These are phyloP conservation scores for Botrytis porri DNA, from an alignment of 2,329 filamentous ascomycete species.

Conservation along the genomic window DNA sequence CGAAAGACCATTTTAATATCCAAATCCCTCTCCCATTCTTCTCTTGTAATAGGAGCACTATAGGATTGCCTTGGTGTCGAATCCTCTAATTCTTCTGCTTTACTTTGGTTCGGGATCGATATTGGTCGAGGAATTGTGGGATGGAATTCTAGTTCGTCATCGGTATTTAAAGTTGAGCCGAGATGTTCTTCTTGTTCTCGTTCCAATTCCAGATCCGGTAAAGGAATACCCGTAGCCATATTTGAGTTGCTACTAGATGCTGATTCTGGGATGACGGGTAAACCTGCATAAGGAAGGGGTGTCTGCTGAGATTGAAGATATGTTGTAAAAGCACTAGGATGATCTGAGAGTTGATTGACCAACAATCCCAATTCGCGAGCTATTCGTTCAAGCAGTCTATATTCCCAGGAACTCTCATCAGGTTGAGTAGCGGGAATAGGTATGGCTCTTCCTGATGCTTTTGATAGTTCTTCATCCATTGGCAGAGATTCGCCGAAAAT, in stretches of 20 bases:
- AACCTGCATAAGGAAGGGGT: conserved; percentile 73
- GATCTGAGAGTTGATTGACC: conserved; percentile 77
- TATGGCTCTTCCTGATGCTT: conserved; percentile 25
- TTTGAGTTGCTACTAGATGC: neutral
- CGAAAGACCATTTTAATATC: conserved; percentile 90
- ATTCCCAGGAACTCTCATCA: conserved; percentile 62
- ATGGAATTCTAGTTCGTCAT: conserved; percentile 25
- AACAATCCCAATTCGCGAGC: conserved; percentile 82
- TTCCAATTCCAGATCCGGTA: neutral
- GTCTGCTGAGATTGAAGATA: conserved; percentile 65
- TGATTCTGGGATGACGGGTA: conserved; percentile 62
- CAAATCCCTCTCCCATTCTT: conserved; percentile 84
- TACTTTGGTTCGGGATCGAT: conserved; percentile 25
- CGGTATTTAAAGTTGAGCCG: conserved; percentile 20
- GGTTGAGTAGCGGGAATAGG: conserved; percentile 21
- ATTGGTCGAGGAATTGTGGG: conserved; percentile 27
- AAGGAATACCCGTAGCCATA: neutral
- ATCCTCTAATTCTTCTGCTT: conserved; percentile 21
- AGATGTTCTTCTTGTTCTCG: conserved; percentile 30
- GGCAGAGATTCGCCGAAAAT: conserved; percentile 80
- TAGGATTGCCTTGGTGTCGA: conserved; percentile 28
- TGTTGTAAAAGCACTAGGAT: conserved; percentile 85
- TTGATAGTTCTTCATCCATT: conserved; percentile 41
- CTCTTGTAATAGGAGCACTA: conserved; percentile 27
- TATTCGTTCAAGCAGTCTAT: conserved; percentile 76